Conservation (phyloP, 371 early-diverging fungal species). For the Nematocida major region DNA sequence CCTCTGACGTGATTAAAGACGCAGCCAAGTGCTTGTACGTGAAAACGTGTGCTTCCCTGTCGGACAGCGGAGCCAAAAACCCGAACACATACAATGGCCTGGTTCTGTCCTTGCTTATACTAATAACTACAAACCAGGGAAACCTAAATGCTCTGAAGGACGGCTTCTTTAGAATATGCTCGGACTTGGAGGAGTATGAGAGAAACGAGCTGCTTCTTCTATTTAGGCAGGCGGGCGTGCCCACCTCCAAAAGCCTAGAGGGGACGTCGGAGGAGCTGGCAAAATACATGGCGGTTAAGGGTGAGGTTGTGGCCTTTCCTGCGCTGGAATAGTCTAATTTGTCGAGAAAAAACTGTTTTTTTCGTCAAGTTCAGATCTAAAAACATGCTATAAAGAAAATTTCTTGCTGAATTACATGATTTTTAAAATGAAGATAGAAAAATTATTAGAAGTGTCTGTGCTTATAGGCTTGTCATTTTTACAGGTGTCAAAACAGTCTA, state of each 20-base stretch:
- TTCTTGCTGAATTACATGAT: no score
- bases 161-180: slow-evolving; percentile 35
- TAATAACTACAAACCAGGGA: slow-evolving; percentile 25
- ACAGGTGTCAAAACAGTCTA: no score
- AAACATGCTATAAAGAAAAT: no score
- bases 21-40: slow-evolving; percentile 7
- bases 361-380: no score
- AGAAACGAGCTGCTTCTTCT: slow-evolving; percentile 29
- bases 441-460: no score
- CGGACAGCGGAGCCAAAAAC: not conserved
- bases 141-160: slow-evolving; percentile 25
- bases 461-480: no score
- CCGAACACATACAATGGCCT: slow-evolving; percentile 10
- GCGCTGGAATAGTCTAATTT: not conserved
- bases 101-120: not conserved
- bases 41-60: not conserved
- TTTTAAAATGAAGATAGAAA: no score
- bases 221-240: slow-evolving; percentile 12
- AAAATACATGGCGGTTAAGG: slow-evolving; percentile 6
- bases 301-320: not conserved
- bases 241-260: not conserved
- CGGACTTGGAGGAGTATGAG: slow-evolving; percentile 10
- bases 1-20: not conserved
- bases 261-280: not conserved
- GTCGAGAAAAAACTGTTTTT: no score